Base-by-base conservation (phyloP, 192 early-diverging fungal genomes). In the Coemansia sp. region DNA sequence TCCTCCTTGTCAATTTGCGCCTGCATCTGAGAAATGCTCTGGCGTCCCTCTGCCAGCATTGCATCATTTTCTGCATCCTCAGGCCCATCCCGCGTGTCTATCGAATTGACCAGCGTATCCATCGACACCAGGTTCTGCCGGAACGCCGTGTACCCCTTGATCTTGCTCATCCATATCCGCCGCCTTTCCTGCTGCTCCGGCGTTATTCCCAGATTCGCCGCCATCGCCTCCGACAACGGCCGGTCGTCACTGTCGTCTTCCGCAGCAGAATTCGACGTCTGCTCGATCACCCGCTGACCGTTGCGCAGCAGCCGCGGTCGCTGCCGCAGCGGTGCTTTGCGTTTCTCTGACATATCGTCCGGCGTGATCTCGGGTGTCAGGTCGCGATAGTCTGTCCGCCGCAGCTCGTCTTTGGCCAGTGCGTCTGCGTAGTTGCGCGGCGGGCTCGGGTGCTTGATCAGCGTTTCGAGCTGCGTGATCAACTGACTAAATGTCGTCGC, bases 361-460 rank as follows among this genome's bases (percentile, higher is more conserved):
- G 24, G 44, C n/a, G 21, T 17, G 24, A 51, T 57, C 10, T 67
- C 57, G 22, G 40, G n/a, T 6, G 49, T 43, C 43, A 77, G 68
- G 22, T 71, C 60, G 37, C 65, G 52, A 11, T 38, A 34, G 40
- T 69, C 76, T 27, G 45, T 43, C 13, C 61, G 51, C 21, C 70
- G 76, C 47, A 72, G 55, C 67, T 73, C 69, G 38, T 69, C 64
- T 50, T 79, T 79, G 57, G 66, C 76, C 52, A 79, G 50, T n/a
- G 76, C 76, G 58, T 79, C 76, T 17, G 57, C 76, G 13, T 79
- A 79, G 56, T 69, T 79, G 14, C 63, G 62, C 21, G 76, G 76
- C n/a, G 76, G 76, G 14, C 59, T 69, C 15, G 76, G 76, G 22
- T 79, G 66, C 42, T 73, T 73, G 53, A 79, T 61, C 17, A 73